Evolutionary conservation across 768 basidiomycete species (phyloP).

Genomic region (Mycena kentingensis): DNA sequence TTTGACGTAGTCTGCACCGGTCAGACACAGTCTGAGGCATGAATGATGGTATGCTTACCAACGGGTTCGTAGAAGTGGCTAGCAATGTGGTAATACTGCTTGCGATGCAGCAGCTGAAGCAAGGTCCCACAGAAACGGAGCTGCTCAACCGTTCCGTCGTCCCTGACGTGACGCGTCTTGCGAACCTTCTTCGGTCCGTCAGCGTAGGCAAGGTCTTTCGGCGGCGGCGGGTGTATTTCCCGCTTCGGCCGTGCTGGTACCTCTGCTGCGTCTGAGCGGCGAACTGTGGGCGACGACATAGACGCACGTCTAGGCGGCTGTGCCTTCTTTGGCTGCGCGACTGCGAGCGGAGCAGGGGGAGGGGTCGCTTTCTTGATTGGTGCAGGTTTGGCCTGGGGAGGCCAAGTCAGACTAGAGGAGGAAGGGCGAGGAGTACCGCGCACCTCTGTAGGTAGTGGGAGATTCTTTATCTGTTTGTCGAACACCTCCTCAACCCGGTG

Average conservation of each 20-base stretch:
- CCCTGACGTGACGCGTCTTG: conserved; percentile 60
- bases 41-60: conserved; percentile 51
- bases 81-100: conserved; percentile 72
- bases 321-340: conserved; percentile 46
- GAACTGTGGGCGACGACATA: conserved; percentile 78
- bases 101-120: conserved; percentile 72
- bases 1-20: conserved; percentile 69
- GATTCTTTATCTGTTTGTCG: conserved; percentile 83
- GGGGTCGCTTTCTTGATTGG: conserved; percentile 49
- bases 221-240: conserved; percentile 94
- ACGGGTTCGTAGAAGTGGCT: conserved; percentile 93
- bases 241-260: conserved; percentile 85
- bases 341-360: conserved; percentile 48
- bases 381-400: conserved; percentile 39
- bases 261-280: conserved; percentile 69
- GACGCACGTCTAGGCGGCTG: conserved; percentile 68
- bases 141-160: conserved; percentile 78
- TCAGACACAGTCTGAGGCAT: conserved; percentile 9
- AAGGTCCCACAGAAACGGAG: conserved; percentile 80
- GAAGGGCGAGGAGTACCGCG: conserved; percentile 26
- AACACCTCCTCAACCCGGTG: conserved; percentile 81
- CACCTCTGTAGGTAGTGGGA: conserved; percentile 80
- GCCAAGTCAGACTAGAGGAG: conserved; percentile 1
- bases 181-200: conserved; percentile 72
- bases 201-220: conserved; percentile 85